Evolutionary conservation across 2,329 filamentous ascomycete species (phyloP).

Genomic region (Lasiodiplodia sp.): DNA sequence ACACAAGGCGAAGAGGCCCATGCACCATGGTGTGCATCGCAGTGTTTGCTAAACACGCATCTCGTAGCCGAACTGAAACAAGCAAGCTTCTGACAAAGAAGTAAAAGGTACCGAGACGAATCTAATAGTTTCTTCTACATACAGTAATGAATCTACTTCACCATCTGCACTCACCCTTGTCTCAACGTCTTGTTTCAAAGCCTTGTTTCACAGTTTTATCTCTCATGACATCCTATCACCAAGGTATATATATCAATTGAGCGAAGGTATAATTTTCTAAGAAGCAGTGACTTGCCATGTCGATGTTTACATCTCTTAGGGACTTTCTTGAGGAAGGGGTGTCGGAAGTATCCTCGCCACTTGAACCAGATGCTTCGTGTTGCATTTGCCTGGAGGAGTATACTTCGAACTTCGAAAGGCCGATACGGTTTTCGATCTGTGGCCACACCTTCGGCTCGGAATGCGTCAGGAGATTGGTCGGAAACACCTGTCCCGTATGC

Average conservation of each 20-base stretch:
- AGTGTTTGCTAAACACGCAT: conserved; percentile 46
- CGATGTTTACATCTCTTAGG: background rate
- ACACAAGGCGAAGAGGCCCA: conserved; percentile 49
- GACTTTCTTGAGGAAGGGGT: background rate
- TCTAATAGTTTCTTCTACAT: background rate
- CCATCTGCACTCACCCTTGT: background rate
- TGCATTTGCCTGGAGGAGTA: background rate
- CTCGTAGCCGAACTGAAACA: background rate
- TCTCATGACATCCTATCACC: background rate
- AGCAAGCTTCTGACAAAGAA: background rate
- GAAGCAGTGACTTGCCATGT: background rate
- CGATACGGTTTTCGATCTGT: background rate
- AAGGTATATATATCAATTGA: background rate
- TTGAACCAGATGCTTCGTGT: background rate
- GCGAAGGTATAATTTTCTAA: background rate
- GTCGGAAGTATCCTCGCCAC: background rate
- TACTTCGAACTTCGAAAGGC: background rate
- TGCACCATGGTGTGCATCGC: conserved; percentile 53
- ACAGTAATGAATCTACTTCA: background rate
- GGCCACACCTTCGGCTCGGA: background rate
- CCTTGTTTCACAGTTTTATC: background rate
- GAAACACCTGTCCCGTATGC: background rate
- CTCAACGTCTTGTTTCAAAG: background rate
- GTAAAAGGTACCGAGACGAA: background rate
- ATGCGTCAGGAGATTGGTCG: background rate